Base-by-base conservation (phyloP, 169 alveolate species). In the Cryptosporidium felis region DNA sequence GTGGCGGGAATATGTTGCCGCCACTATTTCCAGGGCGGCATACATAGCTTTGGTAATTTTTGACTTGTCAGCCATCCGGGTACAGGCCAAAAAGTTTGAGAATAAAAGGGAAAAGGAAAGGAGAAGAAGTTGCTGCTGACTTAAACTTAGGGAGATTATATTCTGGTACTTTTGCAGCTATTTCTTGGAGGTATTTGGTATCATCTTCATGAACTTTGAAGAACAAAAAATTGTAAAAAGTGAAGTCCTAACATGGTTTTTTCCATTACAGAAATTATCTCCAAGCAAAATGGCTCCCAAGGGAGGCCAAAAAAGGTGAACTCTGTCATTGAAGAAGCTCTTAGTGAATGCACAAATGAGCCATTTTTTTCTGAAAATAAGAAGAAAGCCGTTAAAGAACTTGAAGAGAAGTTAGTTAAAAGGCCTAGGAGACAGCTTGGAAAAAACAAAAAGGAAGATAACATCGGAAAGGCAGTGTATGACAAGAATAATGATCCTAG, bases 401-500 rank as follows among this genome's bases (percentile, higher is more conserved):
- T 16, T 0, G 36, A 16, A 23, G 41, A 10, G 3, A 30, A 14
- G 30, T 23, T 23, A 38, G 34, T 28, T 40, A 60, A 62, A 14
- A 38, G 44, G 21, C 58, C 60, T 3, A 18, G 26, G 14, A 26
- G 16, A 5, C 10, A 16, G 2, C 2, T 21, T 0, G 49, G 49
- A 16, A 65, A 46, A 26, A 46, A 65, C 49, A 62, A 65, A 9
- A 65, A 65, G n/a, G 51, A 44, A 44, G 12, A 44, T 14, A 14
- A 14, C 51, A 44, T 44, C 12, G 0, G 12, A 44, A 44, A 44
- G n/a, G n/a, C 51, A 44, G 51, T 14, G n/a, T n/a, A 44, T 44
- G 12, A 44, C 16, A n/a, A 0, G 36, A 51, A 53, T 16, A 49
- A 58, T 36, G 85, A 74, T 23, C 67, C 85, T 9, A 74, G 67